phyloP scores from a whole-genome alignment of 805 yeast genomes.

The Metschnikowia lochheadii region DNA sequence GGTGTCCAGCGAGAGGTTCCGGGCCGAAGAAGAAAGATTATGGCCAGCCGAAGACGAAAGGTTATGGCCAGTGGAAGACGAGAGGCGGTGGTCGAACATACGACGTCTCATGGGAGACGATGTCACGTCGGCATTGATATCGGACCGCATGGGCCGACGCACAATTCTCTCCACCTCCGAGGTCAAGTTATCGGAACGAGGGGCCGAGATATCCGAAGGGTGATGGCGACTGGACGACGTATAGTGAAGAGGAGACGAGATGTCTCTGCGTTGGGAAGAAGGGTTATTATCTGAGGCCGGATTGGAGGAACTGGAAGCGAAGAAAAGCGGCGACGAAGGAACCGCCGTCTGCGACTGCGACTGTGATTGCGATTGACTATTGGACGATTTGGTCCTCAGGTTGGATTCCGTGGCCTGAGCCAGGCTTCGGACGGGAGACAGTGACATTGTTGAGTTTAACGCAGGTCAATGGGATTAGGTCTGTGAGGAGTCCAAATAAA shows the following conservation, averaged over 20 bases:
- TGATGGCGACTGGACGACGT: slow-evolving; percentile 37
- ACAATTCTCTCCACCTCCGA: slow-evolving; percentile 43
- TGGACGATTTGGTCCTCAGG: slow-evolving; percentile 2
- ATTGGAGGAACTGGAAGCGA: slow-evolving; percentile 46
- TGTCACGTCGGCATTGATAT: slow-evolving; percentile 65
- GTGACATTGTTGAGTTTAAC: slow-evolving; percentile 12
- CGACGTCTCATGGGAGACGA: slow-evolving; percentile 63
- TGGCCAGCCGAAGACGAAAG: slow-evolving; percentile 13
- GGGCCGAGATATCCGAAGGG: slow-evolving; percentile 30
- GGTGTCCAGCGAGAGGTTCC: slow-evolving; percentile 14
- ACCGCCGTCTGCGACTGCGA: slow-evolving; percentile 36
- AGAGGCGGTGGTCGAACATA: slow-evolving; percentile 44
- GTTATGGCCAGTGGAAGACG: slow-evolving; percentile 12
- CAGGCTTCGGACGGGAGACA: slow-evolving; percentile 19
- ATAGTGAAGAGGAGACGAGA: slow-evolving; percentile 50
- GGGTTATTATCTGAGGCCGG: slow-evolving; percentile 32
- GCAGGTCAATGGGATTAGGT: background rate
- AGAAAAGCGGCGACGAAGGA: slow-evolving; percentile 56
- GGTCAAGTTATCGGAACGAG: slow-evolving; percentile 43
- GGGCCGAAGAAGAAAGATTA: background rate
- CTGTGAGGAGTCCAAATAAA: background rate
- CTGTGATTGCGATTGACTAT: slow-evolving; percentile 36
- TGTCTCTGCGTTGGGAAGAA: slow-evolving; percentile 24
- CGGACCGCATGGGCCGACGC: slow-evolving; percentile 66
- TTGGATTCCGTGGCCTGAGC: slow-evolving; percentile 11